Evolutionary conservation across 352 stramenopile genomes (phyloP), one percentile per base, ranked within the genome.

Genomic region (Phytopythium helicoides): DNA sequence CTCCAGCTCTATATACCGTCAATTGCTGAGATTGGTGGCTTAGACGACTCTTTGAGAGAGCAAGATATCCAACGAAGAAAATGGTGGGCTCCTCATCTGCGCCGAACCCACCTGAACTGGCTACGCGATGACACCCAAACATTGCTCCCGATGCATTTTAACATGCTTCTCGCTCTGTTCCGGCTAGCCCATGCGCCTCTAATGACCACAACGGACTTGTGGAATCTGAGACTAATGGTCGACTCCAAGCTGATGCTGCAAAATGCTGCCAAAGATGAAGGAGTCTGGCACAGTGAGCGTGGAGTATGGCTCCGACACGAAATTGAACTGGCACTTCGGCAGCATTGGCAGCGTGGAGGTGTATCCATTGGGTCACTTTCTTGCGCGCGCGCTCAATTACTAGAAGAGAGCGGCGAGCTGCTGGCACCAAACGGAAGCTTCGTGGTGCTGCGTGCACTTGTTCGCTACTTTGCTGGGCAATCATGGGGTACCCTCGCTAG

Each of bases 121-220:
- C 57, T 71, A 11, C 42, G 23, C 25, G 70, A 83, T 18, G 70
- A 86, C 15, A 49, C 52, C 21, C 49, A 73, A 22, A 57, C 64
- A 18, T 47, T 83, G 11, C 47, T 85, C 38, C 60, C 68, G 6
- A 39, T 73, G 15, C 68, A 84, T 28, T 41, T 89, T 19, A 73
- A 86, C 56, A 54, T 54, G 16, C 48, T 89, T 16, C 73, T 81
- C 37, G 72, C 77, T n/a, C 60, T 92, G 1, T 87, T 82, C 40
- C 61, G 67, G 4, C 37, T 89, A 8, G 58, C 75, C 25, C 76
- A 85, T 46, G 61, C 72, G 10, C 61, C 57, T 19, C 53, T 87
- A 28, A 21, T 53, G 25, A 68, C 68, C 39, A 46, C 71, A 0
- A 53, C 57, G 3, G 71, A 75, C 16, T 39, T 89, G 31, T 66